Evolutionary conservation across 352 stramenopile genomes (phyloP).

Genomic region (Bremia lactucae): DNA sequence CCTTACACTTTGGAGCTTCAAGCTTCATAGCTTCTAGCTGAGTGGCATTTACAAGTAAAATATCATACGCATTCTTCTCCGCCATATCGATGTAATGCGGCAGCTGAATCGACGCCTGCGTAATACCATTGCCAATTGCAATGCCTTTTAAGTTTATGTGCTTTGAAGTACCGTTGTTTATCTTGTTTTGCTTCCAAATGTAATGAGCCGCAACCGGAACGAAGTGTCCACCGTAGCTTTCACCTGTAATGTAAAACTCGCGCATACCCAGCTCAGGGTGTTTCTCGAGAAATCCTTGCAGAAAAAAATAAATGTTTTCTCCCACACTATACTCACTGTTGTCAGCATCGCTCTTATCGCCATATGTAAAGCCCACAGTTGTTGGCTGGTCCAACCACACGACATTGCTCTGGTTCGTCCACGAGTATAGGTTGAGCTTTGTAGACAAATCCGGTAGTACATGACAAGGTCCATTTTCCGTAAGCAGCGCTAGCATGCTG

Average conservation of each 20-base stretch:
- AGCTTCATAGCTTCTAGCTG: conserved; percentile 31
- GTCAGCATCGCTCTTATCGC: conserved; percentile 25
- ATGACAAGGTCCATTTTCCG: conserved; percentile 55
- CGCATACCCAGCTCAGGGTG: conserved; percentile 44
- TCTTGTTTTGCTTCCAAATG: conserved; percentile 43
- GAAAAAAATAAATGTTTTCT: conserved; percentile 60
- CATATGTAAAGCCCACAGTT: conserved; percentile 46
- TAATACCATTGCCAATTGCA: conserved; percentile 44
- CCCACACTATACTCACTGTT: conserved; percentile 38
- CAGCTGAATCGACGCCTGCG: conserved; percentile 34
- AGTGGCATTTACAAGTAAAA: conserved; percentile 30
- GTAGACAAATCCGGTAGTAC: conserved; percentile 39
- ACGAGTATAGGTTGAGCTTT: conserved; percentile 43
- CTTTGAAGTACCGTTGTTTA: conserved; percentile 5
- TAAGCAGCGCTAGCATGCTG: conserved; percentile 48
- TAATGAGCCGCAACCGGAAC: conserved; percentile 45
- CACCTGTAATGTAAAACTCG: conserved; percentile 57
- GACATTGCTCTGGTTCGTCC: conserved; percentile 51
- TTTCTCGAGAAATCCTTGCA: conserved; percentile 50
- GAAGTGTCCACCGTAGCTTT: conserved; percentile 65
- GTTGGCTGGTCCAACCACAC: conserved; percentile 64
- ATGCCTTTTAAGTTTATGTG: conserved; percentile 40
- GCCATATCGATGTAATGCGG: conserved; percentile 35
- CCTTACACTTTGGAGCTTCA: conserved; percentile 16
- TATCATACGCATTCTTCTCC: conserved; percentile 52